Base-by-base conservation (phyloP, 2,329 filamentous ascomycete species). In the Hypomyces perniciosus region DNA sequence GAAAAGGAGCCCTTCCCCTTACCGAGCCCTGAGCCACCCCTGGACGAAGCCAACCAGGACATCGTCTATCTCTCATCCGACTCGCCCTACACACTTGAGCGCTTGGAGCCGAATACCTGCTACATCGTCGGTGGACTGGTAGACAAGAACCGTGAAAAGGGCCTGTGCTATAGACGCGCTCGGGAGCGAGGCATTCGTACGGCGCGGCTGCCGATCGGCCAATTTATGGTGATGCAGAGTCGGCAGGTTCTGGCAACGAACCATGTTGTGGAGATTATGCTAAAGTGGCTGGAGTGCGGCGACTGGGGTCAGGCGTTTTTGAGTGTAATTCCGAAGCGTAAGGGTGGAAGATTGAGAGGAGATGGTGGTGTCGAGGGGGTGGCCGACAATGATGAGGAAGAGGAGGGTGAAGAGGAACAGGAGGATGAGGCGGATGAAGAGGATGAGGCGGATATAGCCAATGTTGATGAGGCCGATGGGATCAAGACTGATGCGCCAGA, bases 191-290 rank as follows among this genome's bases (percentile, higher is more conserved):
- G 88, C 0, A 82, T 99, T 60, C 85, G 86, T 56, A 97, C 93
- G 0, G 93, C 92, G 2, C 91, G 90, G 65, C 69, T 99, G 50
- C 93, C 93, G 0, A 97, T 99, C 61, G 90, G 90, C n/a, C 85
- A 97, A 56, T 97, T 89, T 67, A 85, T 99, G 76, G 80, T 90
- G 56, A 95, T 99, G 88, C 80, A 85, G 50, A 91, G 86, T 60
- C 82, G 93, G 31, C 83, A 86, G 60, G 88, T 99, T 4, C 73
- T 99, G 51, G 85, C 92, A 4, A 96, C 92, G 6, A 99, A 97
- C 64, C 93, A 99, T 63, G 93, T 99, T 1, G 81, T 93, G 43
- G 92, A 97, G 70, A 97, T 99, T 56, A 96, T 99, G 89, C 72
- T 96, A 42, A 84, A 83, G 57, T 99, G 91, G 90, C 69, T 99